These are phyloP conservation scores for Saturnispora kantuleensis DNA, from an alignment of 805 yeast species.

Conservation along the genomic window DNA sequence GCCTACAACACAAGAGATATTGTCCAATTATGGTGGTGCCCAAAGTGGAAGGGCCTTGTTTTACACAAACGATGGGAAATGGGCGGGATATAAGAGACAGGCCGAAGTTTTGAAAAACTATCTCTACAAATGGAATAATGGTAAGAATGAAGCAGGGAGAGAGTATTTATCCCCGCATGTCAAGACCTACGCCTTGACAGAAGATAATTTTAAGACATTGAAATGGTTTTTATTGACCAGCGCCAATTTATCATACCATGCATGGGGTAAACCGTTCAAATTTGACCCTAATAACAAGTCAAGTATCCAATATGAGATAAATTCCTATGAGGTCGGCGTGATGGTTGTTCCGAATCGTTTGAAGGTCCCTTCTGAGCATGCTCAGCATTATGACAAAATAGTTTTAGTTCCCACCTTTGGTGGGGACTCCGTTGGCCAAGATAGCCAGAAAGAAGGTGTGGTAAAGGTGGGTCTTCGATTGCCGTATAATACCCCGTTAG, in stretches of 20 bases:
- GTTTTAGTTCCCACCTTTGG: conserved; percentile 36
- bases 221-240: conserved; percentile 69
- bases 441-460: not conserved
- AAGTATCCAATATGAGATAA: conserved; percentile 25
- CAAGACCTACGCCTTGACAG: conserved; percentile 52
- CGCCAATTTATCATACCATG: conserved; percentile 65
- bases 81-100: conserved; percentile 26
- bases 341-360: conserved; percentile 27
- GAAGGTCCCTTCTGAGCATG: not conserved
- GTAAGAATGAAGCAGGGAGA: conserved; percentile 20
- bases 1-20: conserved; percentile 25
- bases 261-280: conserved; percentile 56
- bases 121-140: conserved; percentile 37
- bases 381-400: conserved; percentile 10
- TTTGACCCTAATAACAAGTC: conserved; percentile 2
- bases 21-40: conserved; percentile 13
- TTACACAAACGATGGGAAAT: conserved; percentile 14
- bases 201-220: conserved; percentile 38
- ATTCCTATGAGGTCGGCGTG: conserved; percentile 48
- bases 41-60: conserved; percentile 25
- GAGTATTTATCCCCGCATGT: conserved; percentile 40
- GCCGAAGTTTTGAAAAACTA: conserved; percentile 32
- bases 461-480: conserved; percentile 31
- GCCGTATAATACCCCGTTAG: conserved; percentile 48
- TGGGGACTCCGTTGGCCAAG: conserved; percentile 22